phyloP scores from a whole-genome alignment of 148 eudicot genomes.

The Rhododendron simsii region DNA sequence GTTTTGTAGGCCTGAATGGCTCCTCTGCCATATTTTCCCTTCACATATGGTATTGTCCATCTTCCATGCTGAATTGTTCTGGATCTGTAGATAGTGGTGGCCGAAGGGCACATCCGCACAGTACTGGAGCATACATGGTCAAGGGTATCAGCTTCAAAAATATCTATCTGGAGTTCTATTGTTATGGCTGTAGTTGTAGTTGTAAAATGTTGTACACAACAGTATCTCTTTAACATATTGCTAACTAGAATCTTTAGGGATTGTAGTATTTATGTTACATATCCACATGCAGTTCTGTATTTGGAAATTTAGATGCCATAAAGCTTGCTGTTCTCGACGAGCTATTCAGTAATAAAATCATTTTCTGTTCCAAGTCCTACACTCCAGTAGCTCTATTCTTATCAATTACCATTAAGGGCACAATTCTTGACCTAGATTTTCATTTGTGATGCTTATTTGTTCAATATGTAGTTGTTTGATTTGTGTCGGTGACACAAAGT shows the following conservation, averaged over 20 bases:
- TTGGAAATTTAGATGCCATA: slow-evolving; percentile 10
- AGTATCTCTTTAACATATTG: background rate
- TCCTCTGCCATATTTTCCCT: background rate
- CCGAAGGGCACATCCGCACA: background rate
- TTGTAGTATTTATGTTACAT: background rate
- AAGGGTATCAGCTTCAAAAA: slow-evolving; percentile 10
- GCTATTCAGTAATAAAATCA: background rate
- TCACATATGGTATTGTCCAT: background rate
- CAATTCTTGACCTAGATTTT: background rate
- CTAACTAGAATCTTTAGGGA: background rate
- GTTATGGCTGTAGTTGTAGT: slow-evolving; percentile 4
- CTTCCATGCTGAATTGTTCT: background rate
- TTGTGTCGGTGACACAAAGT: too few relatives aligned
- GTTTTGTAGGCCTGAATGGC: background rate
- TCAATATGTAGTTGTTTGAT: background rate
- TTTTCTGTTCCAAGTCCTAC: background rate
- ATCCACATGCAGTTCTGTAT: background rate
- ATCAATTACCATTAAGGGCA: background rate
- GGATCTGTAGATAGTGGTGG: background rate
- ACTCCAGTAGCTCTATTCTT: background rate
- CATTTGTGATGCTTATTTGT: background rate
- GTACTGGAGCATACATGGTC: background rate
- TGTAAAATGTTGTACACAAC: slow-evolving; percentile 3
- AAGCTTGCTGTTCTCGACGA: slow-evolving; percentile 1
- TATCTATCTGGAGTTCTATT: background rate